These are phyloP conservation scores for Alternaria novae-zelandiae DNA, from an alignment of 2,329 filamentous ascomycete species.

Conservation along the genomic window DNA sequence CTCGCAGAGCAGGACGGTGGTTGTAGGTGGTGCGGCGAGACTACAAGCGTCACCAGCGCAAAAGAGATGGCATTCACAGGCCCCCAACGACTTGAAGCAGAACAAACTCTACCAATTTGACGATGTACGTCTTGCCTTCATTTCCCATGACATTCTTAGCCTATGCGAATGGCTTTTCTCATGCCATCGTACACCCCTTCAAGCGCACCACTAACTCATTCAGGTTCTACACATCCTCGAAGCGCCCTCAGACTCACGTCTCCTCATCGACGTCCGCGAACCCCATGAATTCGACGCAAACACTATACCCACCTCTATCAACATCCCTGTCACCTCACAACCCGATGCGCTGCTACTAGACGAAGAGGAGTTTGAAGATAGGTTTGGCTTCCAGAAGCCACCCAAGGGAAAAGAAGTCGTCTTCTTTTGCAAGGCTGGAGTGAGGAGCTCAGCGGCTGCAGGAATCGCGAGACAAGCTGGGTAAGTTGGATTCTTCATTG, in stretches of 20 bases:
- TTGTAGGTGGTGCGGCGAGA: not conserved
- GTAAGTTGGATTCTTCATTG: conserved; percentile 55
- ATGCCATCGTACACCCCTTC: no score
- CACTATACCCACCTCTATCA: conserved; percentile 79
- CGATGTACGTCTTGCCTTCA: conserved; percentile 32
- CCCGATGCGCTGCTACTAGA: conserved; percentile 81
- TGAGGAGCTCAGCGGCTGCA: conserved; percentile 79
- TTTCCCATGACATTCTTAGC: no score
- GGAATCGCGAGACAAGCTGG: conserved; percentile 77
- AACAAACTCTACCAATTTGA: conserved; percentile 51
- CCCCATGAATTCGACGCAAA: conserved; percentile 68
- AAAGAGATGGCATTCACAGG: conserved; percentile 47
- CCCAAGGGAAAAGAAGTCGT: conserved; percentile 51
- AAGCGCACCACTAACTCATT: not conserved
- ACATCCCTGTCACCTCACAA: conserved; percentile 78
- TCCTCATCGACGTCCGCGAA: conserved; percentile 71
- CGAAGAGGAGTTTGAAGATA: conserved; percentile 79
- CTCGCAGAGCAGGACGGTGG: not conserved
- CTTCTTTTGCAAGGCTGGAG: conserved; percentile 93
- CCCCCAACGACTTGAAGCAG: conserved; percentile 24
- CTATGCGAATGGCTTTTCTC: no score
- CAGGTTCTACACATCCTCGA: conserved; percentile 46
- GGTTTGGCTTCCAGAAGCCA: conserved; percentile 70
- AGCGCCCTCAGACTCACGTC: conserved; percentile 31
- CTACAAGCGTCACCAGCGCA: conserved; percentile 1